Percentiles rank a stretch among this genome's conserved stretches.
Evolutionary conservation across 768 basidiomycete species (phyloP).

Genomic region (Tricholoma sp.): DNA sequence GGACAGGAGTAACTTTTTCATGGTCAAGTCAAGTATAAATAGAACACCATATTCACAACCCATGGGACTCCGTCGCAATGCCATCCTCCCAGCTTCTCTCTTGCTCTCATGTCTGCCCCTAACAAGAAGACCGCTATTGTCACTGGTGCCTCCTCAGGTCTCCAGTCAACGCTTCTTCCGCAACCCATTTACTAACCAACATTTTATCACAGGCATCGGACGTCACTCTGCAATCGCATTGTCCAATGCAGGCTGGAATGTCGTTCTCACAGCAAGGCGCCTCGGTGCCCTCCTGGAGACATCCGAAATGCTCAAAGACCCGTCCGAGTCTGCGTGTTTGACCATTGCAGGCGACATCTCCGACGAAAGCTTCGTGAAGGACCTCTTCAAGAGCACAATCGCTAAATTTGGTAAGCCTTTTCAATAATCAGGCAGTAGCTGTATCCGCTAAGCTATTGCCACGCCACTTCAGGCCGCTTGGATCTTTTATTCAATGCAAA

Average conservation of each 20-base stretch:
- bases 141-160: constrained; percentile 26
- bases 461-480: constrained; percentile 41
- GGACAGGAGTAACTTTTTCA: too few species aligned
- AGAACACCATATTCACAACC: too few species aligned
- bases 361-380: constrained; percentile 55
- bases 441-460: neutral
- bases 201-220: constrained; percentile 47
- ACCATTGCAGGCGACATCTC: constrained; percentile 61
- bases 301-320: constrained; percentile 32
- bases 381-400: constrained; percentile 50
- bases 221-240: constrained; percentile 63
- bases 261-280: constrained; percentile 64
- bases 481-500: constrained; percentile 75
- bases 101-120: neutral
- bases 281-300: constrained; percentile 56
- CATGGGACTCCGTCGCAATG: too few species aligned
- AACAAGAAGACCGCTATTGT: constrained; percentile 19
- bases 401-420: constrained; percentile 46
- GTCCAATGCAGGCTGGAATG: constrained; percentile 61
- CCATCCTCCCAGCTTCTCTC: too few species aligned
- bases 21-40: too few species aligned
- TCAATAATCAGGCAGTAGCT: neutral
- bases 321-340: constrained; percentile 31
- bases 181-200: neutral
- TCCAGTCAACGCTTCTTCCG: neutral